Conservation (phyloP, 2,329 filamentous ascomycete species). For the Didymella sp. region DNA sequence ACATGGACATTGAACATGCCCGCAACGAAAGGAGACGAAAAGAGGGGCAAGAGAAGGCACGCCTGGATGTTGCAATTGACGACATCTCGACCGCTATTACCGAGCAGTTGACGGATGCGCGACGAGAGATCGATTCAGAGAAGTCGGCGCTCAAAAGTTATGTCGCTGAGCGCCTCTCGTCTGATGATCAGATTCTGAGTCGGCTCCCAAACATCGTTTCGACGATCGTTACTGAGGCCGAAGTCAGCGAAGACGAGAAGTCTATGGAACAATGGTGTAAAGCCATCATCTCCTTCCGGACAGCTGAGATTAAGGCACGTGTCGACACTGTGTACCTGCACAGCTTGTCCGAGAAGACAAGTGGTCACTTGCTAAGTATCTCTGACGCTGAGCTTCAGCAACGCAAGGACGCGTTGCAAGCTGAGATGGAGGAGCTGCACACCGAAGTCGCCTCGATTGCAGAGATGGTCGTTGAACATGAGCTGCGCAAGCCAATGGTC, state of each 20-base stretch:
- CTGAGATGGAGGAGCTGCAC: conserved; percentile 73
- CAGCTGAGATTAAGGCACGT: conserved; percentile 51
- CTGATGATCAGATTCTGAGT: conserved; percentile 70
- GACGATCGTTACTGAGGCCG: conserved; percentile 60
- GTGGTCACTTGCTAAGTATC: conserved; percentile 16
- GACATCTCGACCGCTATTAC: conserved; percentile 39
- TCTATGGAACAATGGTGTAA: conserved; percentile 63
- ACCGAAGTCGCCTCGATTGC: conserved; percentile 73
- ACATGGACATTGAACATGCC: conserved; percentile 48
- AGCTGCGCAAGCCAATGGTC: conserved; percentile 68
- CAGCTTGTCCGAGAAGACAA: conserved; percentile 23
- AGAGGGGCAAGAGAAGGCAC: conserved; percentile 51
- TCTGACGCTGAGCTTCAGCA: conserved; percentile 56
- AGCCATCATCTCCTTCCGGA: conserved; percentile 51
- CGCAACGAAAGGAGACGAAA: conserved; percentile 48
- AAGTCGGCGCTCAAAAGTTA: conserved; percentile 57
- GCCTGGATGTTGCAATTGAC: conserved; percentile 51
- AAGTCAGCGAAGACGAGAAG: conserved; percentile 60
- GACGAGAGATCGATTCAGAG: conserved; percentile 59
- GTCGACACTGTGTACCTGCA: conserved; percentile 64
- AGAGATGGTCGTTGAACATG: conserved; percentile 73
- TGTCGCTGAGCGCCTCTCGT: conserved; percentile 60
- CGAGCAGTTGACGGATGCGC: conserved; percentile 47
- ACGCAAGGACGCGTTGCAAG: conserved; percentile 62
- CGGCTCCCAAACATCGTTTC: conserved; percentile 71